Evolutionary conservation across 345 rosid species (phyloP), one percentile per base, ranked within the genome.

Genomic region (Salix koriyanagi): DNA sequence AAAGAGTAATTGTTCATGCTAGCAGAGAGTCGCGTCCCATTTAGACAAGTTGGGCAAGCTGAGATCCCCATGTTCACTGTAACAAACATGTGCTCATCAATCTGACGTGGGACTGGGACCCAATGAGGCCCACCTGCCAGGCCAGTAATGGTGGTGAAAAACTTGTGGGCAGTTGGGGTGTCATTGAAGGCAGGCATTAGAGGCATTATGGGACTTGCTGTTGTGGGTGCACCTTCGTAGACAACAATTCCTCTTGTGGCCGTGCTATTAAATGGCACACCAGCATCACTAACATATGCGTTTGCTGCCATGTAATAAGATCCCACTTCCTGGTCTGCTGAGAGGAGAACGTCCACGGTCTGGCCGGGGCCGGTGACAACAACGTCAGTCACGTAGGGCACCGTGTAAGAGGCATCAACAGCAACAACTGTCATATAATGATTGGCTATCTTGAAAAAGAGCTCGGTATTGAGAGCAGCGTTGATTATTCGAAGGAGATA

Each of bases 401-500:
- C 56, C 25, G 92, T 90, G 86, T 95, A 95, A 41, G 82, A 25
- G 0, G 98, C 99, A 52, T 95, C 99, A 0, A 85, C 77, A 7
- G 86, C 96, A 7, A 95, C 98, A 32, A 95, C 96, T 67, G 88
- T 93, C 77, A 95, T 19, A 28, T 80, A 86, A 82, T 95, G 99
- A 76, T 86, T 87, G 86, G 98, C 96, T 76, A 95, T 87, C 75
- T 90, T 91, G 89, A 88, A 95, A 84, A 95, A 95, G 32, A 91
- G 75, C 62, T 86, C 94, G 25, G 68, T 86, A 86, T 91, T 86
- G 91, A 95, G 87, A 66, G 99, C 99, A 83, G 97, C 97, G 77
- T 93, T 93, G 87, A 95, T 89, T 71, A 95, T 86, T 1, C 99
- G 94, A 0, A 95, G 82, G 21, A 95, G 79, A 81, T 95, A 95